Evolutionary conservation across 441 rosid species (phyloP), one percentile per base, ranked within the genome.

Genomic region (Cnidoscolus chayamansa): DNA sequence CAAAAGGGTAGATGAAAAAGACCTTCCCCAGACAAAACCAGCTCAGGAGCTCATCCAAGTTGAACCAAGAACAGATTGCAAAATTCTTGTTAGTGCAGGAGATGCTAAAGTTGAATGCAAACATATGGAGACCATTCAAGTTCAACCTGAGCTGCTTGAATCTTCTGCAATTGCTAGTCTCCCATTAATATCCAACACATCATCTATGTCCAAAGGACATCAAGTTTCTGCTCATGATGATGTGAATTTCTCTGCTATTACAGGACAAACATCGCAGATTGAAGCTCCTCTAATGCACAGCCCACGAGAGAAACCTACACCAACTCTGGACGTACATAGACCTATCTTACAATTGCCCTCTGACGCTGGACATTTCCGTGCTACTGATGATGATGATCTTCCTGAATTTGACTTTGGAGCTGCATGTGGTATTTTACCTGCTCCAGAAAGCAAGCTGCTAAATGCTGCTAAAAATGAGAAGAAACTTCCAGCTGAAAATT

Each of bases 331-430:
- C 25, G 55, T 53, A 63, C 59, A 68, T 57, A 62, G 32, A 57
- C 48, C 59, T 57, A 72, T 10, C 31, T 48, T 59, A 0, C 48
- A 20, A 66, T 58, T 65, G 20, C 66, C 73, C 47, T 49, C 72
- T 58, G 43, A 50, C 15, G 51, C 70, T 50, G 56, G 60, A 32
- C 72, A 43, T 9, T 4, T 37, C 13, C 16, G 17, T 63, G 32
- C 71, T 17, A 51, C 40, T 50, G 81, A 78, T 55, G 75, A 78
- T 69, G 84, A 81, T 71, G 82, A 79, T 66, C 82, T 78, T 66
- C 84, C 82, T 43, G 82, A 81, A 64, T 78, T 70, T 76, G 80
- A 81, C 71, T 81, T 76, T 64, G 78, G 74, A 71, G 19, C 60
- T 67, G 66, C 17, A n/a, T 30, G 45, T 5, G 72, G 73, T 50